phyloP scores from a whole-genome alignment of 2,329 filamentous ascomycete genomes.

The Aspergillus fumigatiaffinis region DNA sequence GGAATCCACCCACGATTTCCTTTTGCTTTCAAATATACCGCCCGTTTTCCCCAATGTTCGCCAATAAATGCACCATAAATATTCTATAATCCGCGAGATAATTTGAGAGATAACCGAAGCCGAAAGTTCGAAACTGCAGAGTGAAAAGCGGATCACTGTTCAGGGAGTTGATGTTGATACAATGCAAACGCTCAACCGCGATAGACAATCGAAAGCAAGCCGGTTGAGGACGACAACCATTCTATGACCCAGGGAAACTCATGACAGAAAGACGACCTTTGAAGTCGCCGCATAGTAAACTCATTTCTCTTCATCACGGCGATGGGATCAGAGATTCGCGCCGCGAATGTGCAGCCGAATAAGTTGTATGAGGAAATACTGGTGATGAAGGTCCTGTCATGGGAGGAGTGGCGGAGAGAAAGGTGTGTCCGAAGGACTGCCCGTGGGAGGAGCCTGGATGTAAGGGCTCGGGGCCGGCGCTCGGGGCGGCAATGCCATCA shows the following conservation, averaged over 20 bases:
- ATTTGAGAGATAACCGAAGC: slow-evolving; percentile 2
- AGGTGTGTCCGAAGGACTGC: slow-evolving; percentile 25
- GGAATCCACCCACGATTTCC: neutral
- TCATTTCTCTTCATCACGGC: slow-evolving; percentile 3
- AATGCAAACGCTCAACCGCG: slow-evolving; percentile 29
- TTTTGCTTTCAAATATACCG: slow-evolving; percentile 8
- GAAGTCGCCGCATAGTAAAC: neutral
- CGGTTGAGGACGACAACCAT: slow-evolving; percentile 7
- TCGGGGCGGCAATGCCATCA: slow-evolving; percentile 26
- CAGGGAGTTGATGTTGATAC: slow-evolving; percentile 12
- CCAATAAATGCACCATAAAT: slow-evolving; percentile 4
- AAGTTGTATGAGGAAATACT: slow-evolving; percentile 27
- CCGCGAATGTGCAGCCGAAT: slow-evolving; percentile 24
- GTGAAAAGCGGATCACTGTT: slow-evolving; percentile 7
- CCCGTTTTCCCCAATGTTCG: slow-evolving; percentile 10
- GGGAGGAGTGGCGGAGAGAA: slow-evolving; percentile 31
- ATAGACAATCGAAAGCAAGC: slow-evolving; percentile 13
- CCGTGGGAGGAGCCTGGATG: slow-evolving; percentile 21
- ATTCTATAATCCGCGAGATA: neutral
- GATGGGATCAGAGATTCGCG: slow-evolving; percentile 27
- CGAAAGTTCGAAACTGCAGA: slow-evolving; percentile 8
- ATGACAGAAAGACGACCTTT: slow-evolving; percentile 5
- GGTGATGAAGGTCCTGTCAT: slow-evolving; percentile 35
- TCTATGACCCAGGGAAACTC: slow-evolving; percentile 10
- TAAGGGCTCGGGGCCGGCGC: slow-evolving; percentile 19